Conservation (phyloP, 352 stramenopile genomes). For the Thalassiosira exigua region DNA sequence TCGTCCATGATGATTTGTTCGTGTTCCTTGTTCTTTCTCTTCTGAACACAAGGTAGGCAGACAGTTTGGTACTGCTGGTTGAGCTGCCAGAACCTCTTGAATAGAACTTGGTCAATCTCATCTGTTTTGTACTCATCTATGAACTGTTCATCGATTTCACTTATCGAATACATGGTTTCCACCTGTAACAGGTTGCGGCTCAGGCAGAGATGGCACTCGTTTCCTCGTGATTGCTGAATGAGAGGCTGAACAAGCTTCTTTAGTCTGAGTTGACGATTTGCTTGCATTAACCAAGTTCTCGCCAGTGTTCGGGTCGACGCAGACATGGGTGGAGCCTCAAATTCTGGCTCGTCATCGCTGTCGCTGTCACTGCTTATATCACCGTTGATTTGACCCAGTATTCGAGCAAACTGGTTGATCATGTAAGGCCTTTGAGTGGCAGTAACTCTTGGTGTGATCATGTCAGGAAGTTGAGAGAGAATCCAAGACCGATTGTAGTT, state of each 20-base stretch:
- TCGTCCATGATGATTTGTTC: constrained; percentile 41
- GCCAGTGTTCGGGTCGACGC: constrained; percentile 91
- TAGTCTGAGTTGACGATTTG: constrained; percentile 87
- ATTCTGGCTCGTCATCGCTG: constrained; percentile 88
- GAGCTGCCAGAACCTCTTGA: constrained; percentile 94
- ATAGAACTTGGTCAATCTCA: constrained; percentile 92
- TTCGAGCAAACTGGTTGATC: constrained; percentile 94
- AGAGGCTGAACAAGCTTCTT: constrained; percentile 90
- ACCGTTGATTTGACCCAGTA: constrained; percentile 93
- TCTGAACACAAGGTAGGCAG: constrained; percentile 91
- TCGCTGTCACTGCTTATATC: constrained; percentile 91
- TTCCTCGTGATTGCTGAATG: constrained; percentile 91
- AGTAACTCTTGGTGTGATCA: constrained; percentile 93
- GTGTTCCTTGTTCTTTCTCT: constrained; percentile 64
- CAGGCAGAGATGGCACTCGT: constrained; percentile 94
- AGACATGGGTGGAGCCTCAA: constrained; percentile 91
- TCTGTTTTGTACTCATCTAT: constrained; percentile 85
- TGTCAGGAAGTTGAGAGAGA: constrained; percentile 93
- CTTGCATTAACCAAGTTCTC: constrained; percentile 90
- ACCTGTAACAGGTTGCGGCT: constrained; percentile 94
- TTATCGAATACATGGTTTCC: constrained; percentile 90
- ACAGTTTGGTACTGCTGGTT: constrained; percentile 94
- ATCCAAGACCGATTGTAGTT: constrained; percentile 98
- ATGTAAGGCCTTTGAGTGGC: constrained; percentile 91
- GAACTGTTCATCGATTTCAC: constrained; percentile 93